Conservation (phyloP, 169 alveolate genomes). For the Plasmodium vivax region DNA sequence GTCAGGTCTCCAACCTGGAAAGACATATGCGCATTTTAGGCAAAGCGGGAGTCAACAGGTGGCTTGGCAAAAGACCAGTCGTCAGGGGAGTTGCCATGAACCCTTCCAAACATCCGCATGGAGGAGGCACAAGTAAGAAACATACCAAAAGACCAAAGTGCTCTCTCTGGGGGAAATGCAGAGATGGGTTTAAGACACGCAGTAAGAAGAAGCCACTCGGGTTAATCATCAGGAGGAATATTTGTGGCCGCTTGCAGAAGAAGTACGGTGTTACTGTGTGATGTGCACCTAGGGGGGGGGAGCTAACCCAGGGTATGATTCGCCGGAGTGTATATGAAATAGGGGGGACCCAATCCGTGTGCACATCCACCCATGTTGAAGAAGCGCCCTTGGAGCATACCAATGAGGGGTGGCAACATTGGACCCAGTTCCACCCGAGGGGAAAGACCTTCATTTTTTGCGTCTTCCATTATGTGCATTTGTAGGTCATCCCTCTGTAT, state of each 20-base stretch:
- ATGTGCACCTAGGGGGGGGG: background rate
- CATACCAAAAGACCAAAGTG: conserved; percentile 88
- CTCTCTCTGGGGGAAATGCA: conserved; percentile 87
- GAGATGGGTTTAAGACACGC: conserved; percentile 86
- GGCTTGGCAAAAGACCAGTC: conserved; percentile 89
- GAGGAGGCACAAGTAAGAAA: conserved; percentile 88
- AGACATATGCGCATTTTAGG: conserved; percentile 82
- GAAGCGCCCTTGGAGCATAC: background rate
- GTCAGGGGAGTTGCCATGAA: conserved; percentile 91
- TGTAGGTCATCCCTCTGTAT: background rate
- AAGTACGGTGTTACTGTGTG: conserved; percentile 81
- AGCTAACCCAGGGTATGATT: background rate
- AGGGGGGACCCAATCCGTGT: background rate
- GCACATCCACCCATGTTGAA: background rate
- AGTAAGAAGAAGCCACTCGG: conserved; percentile 87
- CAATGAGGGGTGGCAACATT: background rate
- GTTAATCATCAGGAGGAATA: conserved; percentile 84
- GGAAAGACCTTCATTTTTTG: background rate
- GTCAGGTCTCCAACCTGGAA: conserved; percentile 87
- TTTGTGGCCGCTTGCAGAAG: conserved; percentile 85
- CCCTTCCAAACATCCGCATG: conserved; percentile 90
- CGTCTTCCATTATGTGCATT: background rate
- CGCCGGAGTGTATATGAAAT: background rate
- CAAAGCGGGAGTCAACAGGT: conserved; percentile 87
- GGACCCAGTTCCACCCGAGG: background rate